Evolutionary conservation across 2,329 filamentous ascomycete species (phyloP), one percentile per base, ranked within the genome.

Genomic region (Pseudogymnoascus sp.): DNA sequence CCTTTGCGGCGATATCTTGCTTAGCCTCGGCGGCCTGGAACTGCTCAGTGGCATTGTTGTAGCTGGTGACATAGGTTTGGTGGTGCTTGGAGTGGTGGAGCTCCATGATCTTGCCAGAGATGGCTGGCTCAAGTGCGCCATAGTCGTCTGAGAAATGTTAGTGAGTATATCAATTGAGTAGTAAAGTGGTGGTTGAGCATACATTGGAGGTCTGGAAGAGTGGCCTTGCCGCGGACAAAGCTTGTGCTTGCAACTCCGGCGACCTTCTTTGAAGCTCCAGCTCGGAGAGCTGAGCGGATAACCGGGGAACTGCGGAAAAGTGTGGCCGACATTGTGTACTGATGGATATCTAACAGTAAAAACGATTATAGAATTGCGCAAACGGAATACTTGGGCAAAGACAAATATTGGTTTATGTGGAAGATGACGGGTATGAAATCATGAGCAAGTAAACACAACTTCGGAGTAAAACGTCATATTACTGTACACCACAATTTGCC

Each of bases 61-160:
- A 89, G 74, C 87, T 88, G 76, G 86, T 94, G 69, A 96, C 90
- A 75, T 96, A 96, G 71, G 92, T 92, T 77, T 93, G 86, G 81
- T 96, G 92, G 82, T 96, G 92, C 78, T 92, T 93, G 78, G 84
- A 87, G 84, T 96, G 89, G 82, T 96, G 92, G 50, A 96, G 84
- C 79, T 96, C 90, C 92, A 96, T 96, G 80, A 96, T 96, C 78
- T 94, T 85, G 74, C 89, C 88, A 58, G 88, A 92, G 79, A 96
- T 85, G 71, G 81, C 73, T 59, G 84, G 84, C 79, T 99, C 94
- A 70, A 99, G 91, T 60, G 92, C 94, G 73, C 88, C 90, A 76
- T 97, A 99, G 82, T 97, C 94, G 74, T 97, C 93, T 96, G 67
- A 10, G 33, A 33, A 35, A 17, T 61, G 8, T 59, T 13, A 29